phyloP scores from a whole-genome alignment of 106 monocot species.

The Posidonia australis region DNA sequence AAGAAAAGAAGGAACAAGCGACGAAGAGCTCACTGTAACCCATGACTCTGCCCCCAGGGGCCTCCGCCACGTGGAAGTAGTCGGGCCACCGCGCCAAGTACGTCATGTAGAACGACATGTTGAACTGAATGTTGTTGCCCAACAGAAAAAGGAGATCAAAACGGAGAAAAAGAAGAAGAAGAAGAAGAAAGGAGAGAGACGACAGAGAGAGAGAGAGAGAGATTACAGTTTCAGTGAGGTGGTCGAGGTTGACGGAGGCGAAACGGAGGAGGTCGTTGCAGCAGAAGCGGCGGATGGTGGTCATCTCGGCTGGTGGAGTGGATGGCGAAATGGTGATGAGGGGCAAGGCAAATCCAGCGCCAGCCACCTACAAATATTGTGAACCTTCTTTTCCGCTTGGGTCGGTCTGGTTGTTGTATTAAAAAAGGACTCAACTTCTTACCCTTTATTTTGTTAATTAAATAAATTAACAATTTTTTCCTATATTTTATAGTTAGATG shows the following conservation, averaged over 20 bases:
- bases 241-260: conserved; percentile 77
- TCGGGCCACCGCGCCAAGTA: conserved; percentile 97
- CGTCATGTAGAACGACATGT: conserved; percentile 99
- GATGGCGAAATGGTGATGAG: no score
- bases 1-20: background rate
- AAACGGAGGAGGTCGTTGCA: conserved; percentile 82
- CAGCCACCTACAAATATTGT: no score
- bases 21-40: conserved; percentile 17
- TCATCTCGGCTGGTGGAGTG: conserved; percentile 25
- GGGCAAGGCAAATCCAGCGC: no score
- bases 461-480: no score
- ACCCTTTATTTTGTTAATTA: no score
- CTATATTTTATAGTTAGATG: no score
- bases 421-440: no score
- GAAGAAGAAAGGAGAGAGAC: background rate
- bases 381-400: no score
- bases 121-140: conserved; percentile 43
- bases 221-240: conserved; percentile 86
- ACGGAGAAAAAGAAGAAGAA: background rate
- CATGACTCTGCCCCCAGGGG: conserved; percentile 17
- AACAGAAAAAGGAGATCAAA: background rate
- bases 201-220: background rate
- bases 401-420: no score
- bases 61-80: conserved; percentile 87
- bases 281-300: conserved; percentile 62